A percentile compares a stretch with the other conserved stretches of the same genome.
These are phyloP conservation scores for Aspergillus sp. DNA, from an alignment of 2,329 filamentous ascomycete species.

Conservation along the genomic window DNA sequence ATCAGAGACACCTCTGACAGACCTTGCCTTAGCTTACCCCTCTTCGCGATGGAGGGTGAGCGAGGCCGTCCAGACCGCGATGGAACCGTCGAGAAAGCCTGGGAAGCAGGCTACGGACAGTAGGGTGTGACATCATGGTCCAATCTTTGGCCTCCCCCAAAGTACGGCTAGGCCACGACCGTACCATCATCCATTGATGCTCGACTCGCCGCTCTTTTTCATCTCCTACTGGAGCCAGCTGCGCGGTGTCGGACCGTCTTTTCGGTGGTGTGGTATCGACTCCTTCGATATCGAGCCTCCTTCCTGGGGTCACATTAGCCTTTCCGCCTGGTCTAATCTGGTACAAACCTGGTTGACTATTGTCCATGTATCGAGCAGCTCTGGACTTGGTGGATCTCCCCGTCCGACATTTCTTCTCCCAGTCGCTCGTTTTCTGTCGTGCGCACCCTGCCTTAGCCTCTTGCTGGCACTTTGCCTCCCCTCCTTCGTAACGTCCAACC, in stretches of 20 bases:
- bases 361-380: conserved; percentile 2
- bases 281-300: neutral
- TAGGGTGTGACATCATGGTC: conserved; percentile 15
- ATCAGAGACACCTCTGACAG: neutral
- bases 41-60: conserved; percentile 8
- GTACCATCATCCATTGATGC: neutral
- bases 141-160: neutral
- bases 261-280: neutral
- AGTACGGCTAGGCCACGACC: neutral
- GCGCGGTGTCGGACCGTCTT: neutral
- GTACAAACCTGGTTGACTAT: neutral
- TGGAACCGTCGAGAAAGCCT: conserved; percentile 5
- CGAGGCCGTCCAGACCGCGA: conserved; percentile 4
- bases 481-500: conserved; percentile 1
- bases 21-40: neutral
- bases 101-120: neutral
- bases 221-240: neutral
- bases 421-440: neutral
- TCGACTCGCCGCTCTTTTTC: neutral
- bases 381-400: conserved; percentile 18
- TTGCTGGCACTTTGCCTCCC: neutral
- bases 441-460: neutral
- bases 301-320: conserved; percentile 4
- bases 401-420: neutral
- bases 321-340: conserved; percentile 6